These are phyloP conservation scores for Eleusine indica DNA, from an alignment of 176 grass and related monocot species.

Conservation along the genomic window DNA sequence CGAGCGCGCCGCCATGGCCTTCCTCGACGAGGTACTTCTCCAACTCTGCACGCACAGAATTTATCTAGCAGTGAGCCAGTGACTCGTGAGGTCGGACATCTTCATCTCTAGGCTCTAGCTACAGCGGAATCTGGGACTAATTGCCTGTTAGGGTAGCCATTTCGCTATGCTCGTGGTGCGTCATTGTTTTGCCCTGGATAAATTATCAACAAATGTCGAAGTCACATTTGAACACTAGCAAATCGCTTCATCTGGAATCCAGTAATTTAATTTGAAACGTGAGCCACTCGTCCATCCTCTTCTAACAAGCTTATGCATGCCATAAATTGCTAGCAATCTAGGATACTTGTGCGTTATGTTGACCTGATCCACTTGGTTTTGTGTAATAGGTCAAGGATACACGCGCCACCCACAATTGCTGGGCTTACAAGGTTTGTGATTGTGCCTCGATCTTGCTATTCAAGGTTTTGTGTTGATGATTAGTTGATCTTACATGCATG, in stretches of 20 bases:
- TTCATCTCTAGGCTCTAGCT: background rate
- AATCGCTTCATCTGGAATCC: background rate
- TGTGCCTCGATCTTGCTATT: slow-evolving; percentile 12
- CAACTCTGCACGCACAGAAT: background rate
- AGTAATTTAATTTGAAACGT: background rate
- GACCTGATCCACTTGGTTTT: slow-evolving; percentile 22
- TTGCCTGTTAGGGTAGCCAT: background rate
- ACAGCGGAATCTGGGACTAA: background rate
- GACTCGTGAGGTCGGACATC: background rate
- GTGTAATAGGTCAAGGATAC: slow-evolving; percentile 75
- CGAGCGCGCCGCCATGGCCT: slow-evolving; percentile 61
- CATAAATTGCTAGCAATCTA: background rate
- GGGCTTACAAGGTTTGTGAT: slow-evolving; percentile 83
- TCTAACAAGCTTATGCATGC: background rate
- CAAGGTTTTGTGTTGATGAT: background rate
- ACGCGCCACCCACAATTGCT: slow-evolving; percentile 91
- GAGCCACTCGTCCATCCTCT: background rate
- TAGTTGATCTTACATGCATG: background rate
- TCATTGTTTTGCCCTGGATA: background rate
- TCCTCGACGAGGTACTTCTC: slow-evolving; percentile 55
- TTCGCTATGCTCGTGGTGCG: background rate
- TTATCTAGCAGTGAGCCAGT: background rate
- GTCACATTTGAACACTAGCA: background rate
- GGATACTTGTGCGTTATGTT: background rate
- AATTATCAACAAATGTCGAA: background rate